phyloP scores from a whole-genome alignment of 768 basidiomycete genomes.

The Naematelia encephala region DNA sequence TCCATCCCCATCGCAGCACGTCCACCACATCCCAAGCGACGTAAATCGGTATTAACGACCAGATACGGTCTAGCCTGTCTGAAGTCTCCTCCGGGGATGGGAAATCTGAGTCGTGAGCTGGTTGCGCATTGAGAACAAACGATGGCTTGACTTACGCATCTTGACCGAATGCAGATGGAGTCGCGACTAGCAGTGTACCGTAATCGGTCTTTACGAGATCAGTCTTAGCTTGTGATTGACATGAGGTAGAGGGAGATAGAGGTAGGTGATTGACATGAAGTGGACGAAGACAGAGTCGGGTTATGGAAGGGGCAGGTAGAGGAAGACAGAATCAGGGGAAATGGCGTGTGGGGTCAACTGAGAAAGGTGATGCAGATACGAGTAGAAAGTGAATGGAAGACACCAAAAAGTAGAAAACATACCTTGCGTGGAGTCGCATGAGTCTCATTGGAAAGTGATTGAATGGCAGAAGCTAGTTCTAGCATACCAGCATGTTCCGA shows the following conservation, averaged over 20 bases:
- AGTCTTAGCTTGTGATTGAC: too few relatives aligned
- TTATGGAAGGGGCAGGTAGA: too few relatives aligned
- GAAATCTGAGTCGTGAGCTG: slow-evolving; percentile 22
- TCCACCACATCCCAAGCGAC: slow-evolving; percentile 43
- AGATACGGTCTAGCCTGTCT: slow-evolving; percentile 36
- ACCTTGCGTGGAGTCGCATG: slow-evolving; percentile 25
- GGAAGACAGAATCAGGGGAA: too few relatives aligned
- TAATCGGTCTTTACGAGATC: slow-evolving; percentile 28
- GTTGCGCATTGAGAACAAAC: neutral
- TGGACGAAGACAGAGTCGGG: too few relatives aligned
- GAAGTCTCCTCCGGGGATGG: slow-evolving; percentile 41
- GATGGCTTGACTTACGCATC: slow-evolving; percentile 34
- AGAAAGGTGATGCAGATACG: too few relatives aligned
- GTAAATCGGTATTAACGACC: slow-evolving; percentile 39
- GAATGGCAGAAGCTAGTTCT: slow-evolving; percentile 26
- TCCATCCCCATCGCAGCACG: slow-evolving; percentile 41
- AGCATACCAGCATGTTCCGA: slow-evolving; percentile 17
- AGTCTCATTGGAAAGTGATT: slow-evolving; percentile 27
- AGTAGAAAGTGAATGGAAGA: too few relatives aligned
- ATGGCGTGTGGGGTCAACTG: too few relatives aligned
- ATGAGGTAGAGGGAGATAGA: too few relatives aligned
- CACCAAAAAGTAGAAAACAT: too few relatives aligned
- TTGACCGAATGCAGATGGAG: slow-evolving; percentile 37
- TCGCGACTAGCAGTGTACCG: slow-evolving; percentile 36
- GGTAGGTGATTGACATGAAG: too few relatives aligned